Conservation (phyloP, 1,284 basidiomycete species). For the Crucibulum cyathiforme region DNA sequence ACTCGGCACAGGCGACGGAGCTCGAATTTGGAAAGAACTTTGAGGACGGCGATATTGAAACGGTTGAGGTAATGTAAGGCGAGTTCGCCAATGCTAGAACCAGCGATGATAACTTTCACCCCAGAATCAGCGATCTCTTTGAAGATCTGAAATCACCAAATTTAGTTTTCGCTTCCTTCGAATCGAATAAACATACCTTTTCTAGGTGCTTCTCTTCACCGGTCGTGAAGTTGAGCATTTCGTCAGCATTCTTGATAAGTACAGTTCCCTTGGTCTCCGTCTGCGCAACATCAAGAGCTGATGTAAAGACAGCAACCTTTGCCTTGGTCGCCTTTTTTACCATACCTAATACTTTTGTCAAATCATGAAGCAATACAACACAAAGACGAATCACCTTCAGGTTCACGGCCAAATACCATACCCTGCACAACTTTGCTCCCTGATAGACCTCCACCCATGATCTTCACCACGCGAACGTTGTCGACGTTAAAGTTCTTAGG, state of each 20-base stretch:
- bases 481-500: conserved; percentile 96
- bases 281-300: conserved; percentile 90
- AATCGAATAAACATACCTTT: conserved; percentile 60
- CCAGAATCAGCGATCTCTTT: conserved; percentile 97
- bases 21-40: conserved; percentile 98
- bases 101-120: conserved; percentile 93
- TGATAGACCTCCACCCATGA: conserved; percentile 90
- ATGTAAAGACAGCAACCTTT: conserved; percentile 95
- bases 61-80: conserved; percentile 98
- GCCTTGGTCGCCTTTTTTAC: conserved; percentile 84
- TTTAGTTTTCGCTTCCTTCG: neutral
- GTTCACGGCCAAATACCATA: conserved; percentile 98
- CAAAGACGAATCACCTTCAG: conserved; percentile 72
- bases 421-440: conserved; percentile 91
- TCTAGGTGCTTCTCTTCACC: conserved; percentile 97
- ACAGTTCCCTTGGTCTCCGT: conserved; percentile 99
- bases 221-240: conserved; percentile 95
- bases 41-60: conserved; percentile 92
- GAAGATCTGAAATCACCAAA: conserved; percentile 71
- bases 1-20: conserved; percentile 93
- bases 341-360: conserved; percentile 53
- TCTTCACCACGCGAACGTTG: conserved; percentile 98
- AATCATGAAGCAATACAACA: neutral
- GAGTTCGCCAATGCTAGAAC: conserved; percentile 93
- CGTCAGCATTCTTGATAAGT: conserved; percentile 93